These are phyloP conservation scores for Eucalyptus pumila DNA, from an alignment of 345 rosid species.

Conservation along the genomic window DNA sequence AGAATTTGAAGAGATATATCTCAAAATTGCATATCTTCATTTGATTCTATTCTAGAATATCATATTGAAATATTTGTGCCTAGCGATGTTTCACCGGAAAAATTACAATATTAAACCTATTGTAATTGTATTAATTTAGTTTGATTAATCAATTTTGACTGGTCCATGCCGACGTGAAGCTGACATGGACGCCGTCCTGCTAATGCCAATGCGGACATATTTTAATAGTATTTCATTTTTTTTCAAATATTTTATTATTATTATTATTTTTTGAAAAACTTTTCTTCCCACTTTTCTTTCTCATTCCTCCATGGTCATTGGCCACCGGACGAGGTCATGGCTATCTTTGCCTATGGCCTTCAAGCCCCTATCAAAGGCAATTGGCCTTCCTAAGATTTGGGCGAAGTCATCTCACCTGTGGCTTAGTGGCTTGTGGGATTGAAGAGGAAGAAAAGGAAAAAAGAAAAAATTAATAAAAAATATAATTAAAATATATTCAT, in stretches of 20 bases:
- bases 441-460: no score
- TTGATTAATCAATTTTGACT: fast-evolving
- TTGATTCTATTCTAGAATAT: not conserved
- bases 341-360: no score
- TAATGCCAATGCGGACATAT: fast-evolving
- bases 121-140: fast-evolving
- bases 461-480: fast-evolving
- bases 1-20: not conserved
- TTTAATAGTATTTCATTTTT: no score
- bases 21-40: no score
- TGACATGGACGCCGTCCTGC: fast-evolving
- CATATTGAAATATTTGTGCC: not conserved
- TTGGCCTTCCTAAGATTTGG: no score
- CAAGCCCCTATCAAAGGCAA: no score
- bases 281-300: no score
- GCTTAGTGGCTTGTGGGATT: fast-evolving
- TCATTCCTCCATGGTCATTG: no score
- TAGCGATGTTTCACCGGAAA: not conserved
- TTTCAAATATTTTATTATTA: no score
- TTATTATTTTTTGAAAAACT: fast-evolving
- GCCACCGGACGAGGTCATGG: fast-evolving
- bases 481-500: no score
- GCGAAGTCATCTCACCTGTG: fast-evolving
- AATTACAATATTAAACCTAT: no score
- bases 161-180: fast-evolving